phyloP scores from a whole-genome alignment of 2,329 filamentous ascomycete genomes.

The Diplodia sapinea region DNA sequence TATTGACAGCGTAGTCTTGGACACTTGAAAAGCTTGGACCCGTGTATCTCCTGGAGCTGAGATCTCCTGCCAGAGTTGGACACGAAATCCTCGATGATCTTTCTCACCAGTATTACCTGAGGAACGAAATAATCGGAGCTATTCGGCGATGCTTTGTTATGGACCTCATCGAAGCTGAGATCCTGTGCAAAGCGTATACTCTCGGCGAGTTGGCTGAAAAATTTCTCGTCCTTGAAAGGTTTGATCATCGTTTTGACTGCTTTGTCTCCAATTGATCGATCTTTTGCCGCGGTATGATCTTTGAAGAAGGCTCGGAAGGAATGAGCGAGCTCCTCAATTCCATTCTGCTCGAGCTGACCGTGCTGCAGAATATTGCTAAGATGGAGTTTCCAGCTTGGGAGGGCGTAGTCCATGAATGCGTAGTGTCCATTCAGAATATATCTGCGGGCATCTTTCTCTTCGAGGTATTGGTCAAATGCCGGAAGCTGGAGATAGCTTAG shows the following conservation, averaged over 20 bases:
- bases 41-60: neutral
- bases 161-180: neutral
- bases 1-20: neutral
- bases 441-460: neutral
- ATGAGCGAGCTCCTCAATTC: neutral
- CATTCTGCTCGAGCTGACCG: neutral
- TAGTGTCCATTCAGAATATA: neutral
- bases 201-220: neutral
- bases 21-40: neutral
- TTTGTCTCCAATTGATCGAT: neutral
- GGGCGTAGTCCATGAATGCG: neutral
- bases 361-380: neutral
- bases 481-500: neutral
- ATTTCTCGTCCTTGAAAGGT: neutral
- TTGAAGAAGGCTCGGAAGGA: neutral
- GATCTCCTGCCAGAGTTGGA: neutral
- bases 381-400: neutral
- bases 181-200: neutral
- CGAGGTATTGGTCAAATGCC: neutral
- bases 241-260: neutral
- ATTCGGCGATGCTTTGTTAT: neutral
- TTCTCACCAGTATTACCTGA: neutral
- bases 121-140: neutral
- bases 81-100: neutral
- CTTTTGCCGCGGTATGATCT: neutral